Evolutionary conservation across 192 early-diverging fungal species (phyloP), one percentile per base, ranked within the genome.

Genomic region (Cetraspora pellucida): DNA sequence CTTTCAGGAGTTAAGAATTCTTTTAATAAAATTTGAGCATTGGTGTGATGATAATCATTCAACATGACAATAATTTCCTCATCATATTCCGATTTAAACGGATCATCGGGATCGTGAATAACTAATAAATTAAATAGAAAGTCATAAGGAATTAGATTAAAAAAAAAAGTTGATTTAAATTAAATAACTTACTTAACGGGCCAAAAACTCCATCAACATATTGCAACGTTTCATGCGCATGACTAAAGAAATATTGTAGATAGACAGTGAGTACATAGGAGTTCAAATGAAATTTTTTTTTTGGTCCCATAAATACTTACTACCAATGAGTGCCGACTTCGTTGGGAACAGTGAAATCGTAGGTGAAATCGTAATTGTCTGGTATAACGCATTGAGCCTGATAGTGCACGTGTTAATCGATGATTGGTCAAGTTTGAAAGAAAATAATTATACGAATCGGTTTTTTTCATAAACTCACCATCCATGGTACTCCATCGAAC

Each of bases 241-340:
- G 87, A 59, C 72, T 73, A 73, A 73, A 73, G 43, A 73, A 72
- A 73, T 58, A 73, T 73, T 73, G 59, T 60, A 73, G 9, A 73
- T 73, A 73, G 43, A 55, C 43, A 58, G 72, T 73, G 57, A 73
- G 72, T 73, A 73, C 55, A 58, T 58, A 73, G 37, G 72, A 58
- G 1, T 73, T 73, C 52, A 73, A 59, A 73, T 60, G 72, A 37
- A 43, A 43, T 65, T 58, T 58, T 72, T 72, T 73, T 73, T 73
- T 73, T 73, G 71, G 54, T 73, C 72, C 59, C 72, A 58, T 73
- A 73, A 58, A 73, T 73, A 73, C 72, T 73, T 30, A 73, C 47
- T 80, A 82, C 87, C 87, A 88, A 50, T 84, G 85, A 72, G 82
- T 84, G 30, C 85, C 87, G 63, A 72, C 77, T 57, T 82, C 72